A percentile compares a stretch with the other conserved stretches of the same genome.
Conservation (phyloP, 23 red algal genomes). For the Pyropia haitanensis region DNA sequence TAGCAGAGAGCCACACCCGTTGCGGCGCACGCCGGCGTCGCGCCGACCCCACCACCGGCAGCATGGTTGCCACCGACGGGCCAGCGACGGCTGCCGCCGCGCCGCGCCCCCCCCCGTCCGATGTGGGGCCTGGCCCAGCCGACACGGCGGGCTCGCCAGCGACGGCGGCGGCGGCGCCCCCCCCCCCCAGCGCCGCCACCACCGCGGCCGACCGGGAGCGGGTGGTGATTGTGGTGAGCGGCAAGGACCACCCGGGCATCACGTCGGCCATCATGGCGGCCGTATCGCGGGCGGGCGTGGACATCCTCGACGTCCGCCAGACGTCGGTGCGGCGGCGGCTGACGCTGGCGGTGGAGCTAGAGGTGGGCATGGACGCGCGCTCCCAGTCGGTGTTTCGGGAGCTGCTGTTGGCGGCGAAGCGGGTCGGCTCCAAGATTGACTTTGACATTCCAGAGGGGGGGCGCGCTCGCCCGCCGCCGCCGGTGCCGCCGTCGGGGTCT, state of each 20-base stretch:
- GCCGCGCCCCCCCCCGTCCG: too few species aligned
- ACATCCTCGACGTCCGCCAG: conserved; percentile 65
- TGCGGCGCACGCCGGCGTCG: too few species aligned
- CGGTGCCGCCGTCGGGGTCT: background rate
- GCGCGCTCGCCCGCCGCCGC: background rate
- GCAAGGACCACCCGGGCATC: conserved; percentile 47
- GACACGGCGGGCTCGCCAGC: too few species aligned
- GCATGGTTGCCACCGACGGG: too few species aligned
- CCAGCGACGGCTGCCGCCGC: too few species aligned
- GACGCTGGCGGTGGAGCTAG: conserved; percentile 55
- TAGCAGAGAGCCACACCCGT: too few species aligned
- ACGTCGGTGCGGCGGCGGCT: conserved; percentile 52
- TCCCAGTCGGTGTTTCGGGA: conserved; percentile 34
- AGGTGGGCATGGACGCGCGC: conserved; percentile 8
- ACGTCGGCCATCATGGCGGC: conserved; percentile 29
- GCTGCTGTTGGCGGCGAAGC: conserved; percentile 52
- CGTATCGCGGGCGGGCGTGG: conserved; percentile 15
- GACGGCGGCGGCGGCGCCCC: too few species aligned
- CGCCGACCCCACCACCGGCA: too few species aligned
- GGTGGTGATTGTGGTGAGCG: conserved; percentile 13
- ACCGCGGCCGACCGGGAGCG: too few species aligned
- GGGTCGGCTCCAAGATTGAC: conserved; percentile 38
- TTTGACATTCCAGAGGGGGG: conserved; percentile 29
- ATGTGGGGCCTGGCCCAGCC: too few species aligned
- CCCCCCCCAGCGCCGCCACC: too few species aligned